Base-by-base conservation (phyloP, 306 rosid species). In the Fragaria iinumae region DNA sequence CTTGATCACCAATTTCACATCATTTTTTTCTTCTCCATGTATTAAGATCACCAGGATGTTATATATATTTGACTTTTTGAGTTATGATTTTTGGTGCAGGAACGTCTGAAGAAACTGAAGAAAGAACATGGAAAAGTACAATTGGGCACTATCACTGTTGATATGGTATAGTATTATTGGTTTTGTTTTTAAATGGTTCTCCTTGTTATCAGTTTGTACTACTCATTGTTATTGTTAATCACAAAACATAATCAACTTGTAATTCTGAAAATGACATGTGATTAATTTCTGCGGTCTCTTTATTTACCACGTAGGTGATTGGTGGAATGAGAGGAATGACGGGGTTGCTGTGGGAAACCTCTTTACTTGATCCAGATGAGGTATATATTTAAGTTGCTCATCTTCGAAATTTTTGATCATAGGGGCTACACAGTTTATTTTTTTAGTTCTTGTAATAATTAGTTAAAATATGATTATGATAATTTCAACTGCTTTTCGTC, bases 301-400 rank as follows among this genome's bases (percentile, higher is more conserved):
- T 32, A 3, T 32, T 32, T 32, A 32, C 36, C 36, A 32, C 36
- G 4, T 32, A 96, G 99, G 98, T 96, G 57, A 85, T 96, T 73
- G 99, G 99, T 80, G 98, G 98, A 80, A 96, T 96, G 99, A 92
- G 99, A 75, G 98, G 99, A 89, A 96, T 92, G 98, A 91, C 99
- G 1, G 98, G 96, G 74, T 82, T 96, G 74, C 86, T 96, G 48
- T 96, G 99, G 99, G 91, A 88, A 81, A 92, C 96, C 78, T 96
- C 99, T 75, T 84, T 93, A 66, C 97, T 96, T 75, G 99, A 96
- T 81, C 97, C 98, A 4, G 99, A 96, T 27, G 99, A 96, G 98
- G 99, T 96, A 82, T 80, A 8, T 17, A 32, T 78, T 84, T 68
- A 67, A 76, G 63, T 73, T 77, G 72, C 78, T 25, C 65, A 20